Evolutionary conservation across 306 rosid genomes (phyloP).

Genomic region (Acmispon strigosus): DNA sequence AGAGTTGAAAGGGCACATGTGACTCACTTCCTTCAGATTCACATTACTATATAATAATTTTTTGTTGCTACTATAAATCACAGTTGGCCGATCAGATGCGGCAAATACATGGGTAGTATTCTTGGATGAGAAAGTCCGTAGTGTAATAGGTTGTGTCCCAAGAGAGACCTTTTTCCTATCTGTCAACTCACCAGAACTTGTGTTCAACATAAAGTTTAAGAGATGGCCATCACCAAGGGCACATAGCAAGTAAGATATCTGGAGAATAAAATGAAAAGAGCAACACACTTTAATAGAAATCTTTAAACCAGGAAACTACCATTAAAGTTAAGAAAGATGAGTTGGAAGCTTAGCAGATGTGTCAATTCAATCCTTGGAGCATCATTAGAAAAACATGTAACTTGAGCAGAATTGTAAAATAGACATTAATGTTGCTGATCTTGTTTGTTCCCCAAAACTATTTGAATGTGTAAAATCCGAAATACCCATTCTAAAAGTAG

Average conservation of each 20-base stretch:
- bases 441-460: not conserved
- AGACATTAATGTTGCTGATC: not conserved
- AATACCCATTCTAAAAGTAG: not conserved
- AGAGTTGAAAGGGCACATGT: slow-evolving; percentile 98
- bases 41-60: slow-evolving; percentile 91
- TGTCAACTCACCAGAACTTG: slow-evolving; percentile 70
- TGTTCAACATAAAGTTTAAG: slow-evolving; percentile 77
- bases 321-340: not conserved
- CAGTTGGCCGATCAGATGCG: slow-evolving; percentile 97
- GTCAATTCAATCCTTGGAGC: not conserved
- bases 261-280: slow-evolving; percentile 22
- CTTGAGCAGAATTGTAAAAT: not conserved
- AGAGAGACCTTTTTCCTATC: slow-evolving; percentile 97
- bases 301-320: not conserved
- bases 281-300: not conserved
- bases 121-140: slow-evolving; percentile 94
- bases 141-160: slow-evolving; percentile 97
- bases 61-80: slow-evolving; percentile 96
- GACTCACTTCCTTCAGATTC: slow-evolving; percentile 95
- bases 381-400: not conserved
- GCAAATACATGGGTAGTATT: slow-evolving; percentile 93
- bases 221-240: slow-evolving; percentile 99
- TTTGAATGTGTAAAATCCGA: not conserved
- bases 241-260: slow-evolving; percentile 88
- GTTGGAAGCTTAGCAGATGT: not conserved